Base-by-base conservation (phyloP, 768 basidiomycete genomes). In the Coprinopsis sp. region DNA sequence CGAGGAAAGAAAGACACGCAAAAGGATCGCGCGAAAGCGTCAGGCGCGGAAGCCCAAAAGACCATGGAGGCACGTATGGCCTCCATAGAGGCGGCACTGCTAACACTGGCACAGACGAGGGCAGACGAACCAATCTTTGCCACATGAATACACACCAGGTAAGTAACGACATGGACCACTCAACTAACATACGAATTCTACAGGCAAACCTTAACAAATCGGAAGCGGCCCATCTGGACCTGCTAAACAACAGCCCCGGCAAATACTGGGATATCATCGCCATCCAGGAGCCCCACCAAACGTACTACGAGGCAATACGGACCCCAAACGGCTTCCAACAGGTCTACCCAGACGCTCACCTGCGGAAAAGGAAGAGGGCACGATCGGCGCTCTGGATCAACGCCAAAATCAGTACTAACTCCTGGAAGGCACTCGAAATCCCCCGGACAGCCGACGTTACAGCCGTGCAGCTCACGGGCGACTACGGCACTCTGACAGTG, bases 201-300 rank as follows among this genome's bases (percentile, higher is more conserved):
- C 53, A 58, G 31, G 18, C 46, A 4, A 56, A 56, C 28, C 14
- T 53, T 4, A 49, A 47, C 33, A 54, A 54, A 46, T 57, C 50
- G 1, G 30, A 27, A n/a, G 14, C 43, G 2, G 53, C 52, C 3
- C 55, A 57, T 7, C 44, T 47, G 1, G 41, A 50, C 13, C 50
- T 55, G 8, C 25, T 53, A 3, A 58, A 58, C 23, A 16, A 45
- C 24, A 21, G 30, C n/a, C 44, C 50, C 1, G 27, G 11, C 1
- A 41, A 54, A 1, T 21, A 62, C 4, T 64, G 50, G 36, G 64
- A 74, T 50, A 56, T 75, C 0, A 28, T 70, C 0, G 47, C 57
- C 0, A 13, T 73, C 8, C 72, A 75, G 52, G 72, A 74, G 60
- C 71, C 69, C 1, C 56, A 62, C 47, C 49, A 66, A 2, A 60